Evolutionary conservation across 2,329 filamentous ascomycete genomes (phyloP).

Genomic region (Apiospora pterosperma): DNA sequence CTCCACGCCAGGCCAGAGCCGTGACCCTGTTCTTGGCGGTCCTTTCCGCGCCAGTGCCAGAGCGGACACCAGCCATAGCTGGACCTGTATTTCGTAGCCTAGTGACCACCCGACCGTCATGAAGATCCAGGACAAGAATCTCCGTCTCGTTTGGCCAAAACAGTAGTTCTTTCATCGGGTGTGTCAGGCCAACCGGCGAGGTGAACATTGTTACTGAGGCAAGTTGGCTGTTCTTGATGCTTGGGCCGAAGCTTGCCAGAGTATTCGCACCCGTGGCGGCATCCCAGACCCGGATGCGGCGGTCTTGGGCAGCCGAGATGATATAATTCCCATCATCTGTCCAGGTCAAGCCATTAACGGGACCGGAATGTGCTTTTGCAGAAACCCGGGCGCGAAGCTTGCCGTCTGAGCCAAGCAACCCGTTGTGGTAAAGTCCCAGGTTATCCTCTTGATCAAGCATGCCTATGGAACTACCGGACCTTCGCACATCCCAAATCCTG

Average conservation of each 20-base stretch:
- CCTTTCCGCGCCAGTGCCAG: slow-evolving; percentile 46
- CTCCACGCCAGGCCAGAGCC: slow-evolving; percentile 67
- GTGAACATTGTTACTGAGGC: slow-evolving; percentile 60
- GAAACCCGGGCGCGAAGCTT: slow-evolving; percentile 36
- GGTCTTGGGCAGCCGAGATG: slow-evolving; percentile 78
- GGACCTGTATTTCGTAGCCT: slow-evolving; percentile 65
- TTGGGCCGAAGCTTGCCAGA: slow-evolving; percentile 81
- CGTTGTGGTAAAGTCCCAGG: slow-evolving; percentile 56
- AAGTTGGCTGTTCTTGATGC: slow-evolving; percentile 69
- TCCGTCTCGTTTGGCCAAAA: slow-evolving; percentile 81
- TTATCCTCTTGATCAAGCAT: slow-evolving; percentile 82
- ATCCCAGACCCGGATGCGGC: slow-evolving; percentile 84
- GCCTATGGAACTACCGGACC: slow-evolving; percentile 71
- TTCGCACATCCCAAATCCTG: slow-evolving; percentile 82
- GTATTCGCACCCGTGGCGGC: slow-evolving; percentile 78
- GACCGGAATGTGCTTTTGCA: slow-evolving; percentile 70
- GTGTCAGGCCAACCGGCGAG: slow-evolving; percentile 57
- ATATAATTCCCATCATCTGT: slow-evolving; percentile 75
- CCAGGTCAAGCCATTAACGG: slow-evolving; percentile 84
- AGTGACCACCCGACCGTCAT: slow-evolving; percentile 70
- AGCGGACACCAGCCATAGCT: slow-evolving; percentile 40
- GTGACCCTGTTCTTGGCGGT: slow-evolving; percentile 67
- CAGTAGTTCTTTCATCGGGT: slow-evolving; percentile 60
- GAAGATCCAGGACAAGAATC: slow-evolving; percentile 75
- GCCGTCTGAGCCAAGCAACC: slow-evolving; percentile 30